Evolutionary conservation across 441 rosid genomes (phyloP), one percentile per base, ranked within the genome.

Genomic region (Codiaeum variegatum): DNA sequence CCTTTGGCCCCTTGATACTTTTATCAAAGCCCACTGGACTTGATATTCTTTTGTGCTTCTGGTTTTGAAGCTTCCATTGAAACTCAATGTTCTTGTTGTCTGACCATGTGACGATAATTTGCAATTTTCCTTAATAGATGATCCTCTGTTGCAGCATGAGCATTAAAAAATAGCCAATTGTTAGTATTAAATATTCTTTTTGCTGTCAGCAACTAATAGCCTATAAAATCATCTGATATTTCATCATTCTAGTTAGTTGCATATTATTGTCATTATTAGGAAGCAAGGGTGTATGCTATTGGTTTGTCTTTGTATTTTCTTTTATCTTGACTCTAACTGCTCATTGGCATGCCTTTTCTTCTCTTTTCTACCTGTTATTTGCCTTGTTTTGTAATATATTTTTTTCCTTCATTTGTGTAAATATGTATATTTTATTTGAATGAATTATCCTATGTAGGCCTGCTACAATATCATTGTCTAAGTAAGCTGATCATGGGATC

Each of bases 1-100:
- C 42, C 23, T 52, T 11, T 52, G 42, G 61, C 32, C 70, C 13
- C 9, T 24, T 19, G 59, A 54, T 72, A 61, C 24, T 72, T 66
- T 44, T 42, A 8, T 5, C 23, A 54, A 31, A 54, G 26, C 24
- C 15, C 44, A 40, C 13, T 9, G 13, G 44, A 9, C 16, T 63
- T 15, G 55, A 47, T 36, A 34, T 31, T 54, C 38, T 73, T 54
- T 63, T 64, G 38, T 70, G 10, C 12, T 54, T 40, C 40, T 44
- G 24, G 29, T 21, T 51, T 28, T 34, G 28, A 1, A 55, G 31
- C 44, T 29, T 52, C 58, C 6, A 36, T 40, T 54, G 23, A 16
- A 73, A 18, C 12, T 32, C 1, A 23, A 36, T 36, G 19, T 62
- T 34, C 42, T 34, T 60, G 42, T 46, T 31, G 18, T 52, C 49